These are phyloP conservation scores for Blastobotrys proliferans DNA, from an alignment of 1,139 yeast species.

Conservation along the genomic window DNA sequence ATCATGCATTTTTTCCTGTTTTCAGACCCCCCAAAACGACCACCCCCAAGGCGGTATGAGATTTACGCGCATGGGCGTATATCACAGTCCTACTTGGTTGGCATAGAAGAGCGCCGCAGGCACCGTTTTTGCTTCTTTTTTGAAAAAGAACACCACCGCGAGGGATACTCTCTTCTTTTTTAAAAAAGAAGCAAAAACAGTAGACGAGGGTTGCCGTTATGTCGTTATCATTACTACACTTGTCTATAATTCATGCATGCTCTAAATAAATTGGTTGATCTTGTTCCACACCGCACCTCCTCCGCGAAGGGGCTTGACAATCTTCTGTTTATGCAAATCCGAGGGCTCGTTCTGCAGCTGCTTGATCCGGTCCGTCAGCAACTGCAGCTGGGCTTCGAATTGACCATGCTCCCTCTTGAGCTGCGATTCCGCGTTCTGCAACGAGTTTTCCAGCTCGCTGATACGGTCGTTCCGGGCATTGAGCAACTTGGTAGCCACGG, in stretches of 20 bases:
- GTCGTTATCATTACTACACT: too few relatives aligned
- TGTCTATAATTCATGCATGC: not conserved
- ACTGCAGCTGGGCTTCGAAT: constrained; percentile 49
- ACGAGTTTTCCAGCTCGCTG: constrained; percentile 47
- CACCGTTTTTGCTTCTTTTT: too few relatives aligned
- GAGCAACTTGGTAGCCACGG: constrained; percentile 55
- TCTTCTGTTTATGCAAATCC: constrained; percentile 32
- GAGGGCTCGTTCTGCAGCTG: not conserved
- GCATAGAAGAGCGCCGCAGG: too few relatives aligned
- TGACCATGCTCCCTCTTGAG: constrained; percentile 49
- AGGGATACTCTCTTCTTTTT: too few relatives aligned
- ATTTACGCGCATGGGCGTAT: too few relatives aligned
- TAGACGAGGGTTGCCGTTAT: too few relatives aligned
- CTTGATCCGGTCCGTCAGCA: constrained; percentile 27
- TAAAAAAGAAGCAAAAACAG: too few relatives aligned
- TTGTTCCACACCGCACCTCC: constrained; percentile 13
- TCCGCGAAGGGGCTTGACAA: constrained; percentile 66
- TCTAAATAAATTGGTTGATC: not conserved
- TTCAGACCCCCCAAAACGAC: too few relatives aligned
- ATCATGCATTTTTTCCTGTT: too few relatives aligned
- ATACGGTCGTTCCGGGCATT: constrained; percentile 60
- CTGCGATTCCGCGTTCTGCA: constrained; percentile 49
- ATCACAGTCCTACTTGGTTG: too few relatives aligned
- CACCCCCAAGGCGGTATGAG: too few relatives aligned
- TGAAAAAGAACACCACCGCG: too few relatives aligned